Conservation (phyloP, 2,329 filamentous ascomycete genomes). For the Alternaria incomplexa region DNA sequence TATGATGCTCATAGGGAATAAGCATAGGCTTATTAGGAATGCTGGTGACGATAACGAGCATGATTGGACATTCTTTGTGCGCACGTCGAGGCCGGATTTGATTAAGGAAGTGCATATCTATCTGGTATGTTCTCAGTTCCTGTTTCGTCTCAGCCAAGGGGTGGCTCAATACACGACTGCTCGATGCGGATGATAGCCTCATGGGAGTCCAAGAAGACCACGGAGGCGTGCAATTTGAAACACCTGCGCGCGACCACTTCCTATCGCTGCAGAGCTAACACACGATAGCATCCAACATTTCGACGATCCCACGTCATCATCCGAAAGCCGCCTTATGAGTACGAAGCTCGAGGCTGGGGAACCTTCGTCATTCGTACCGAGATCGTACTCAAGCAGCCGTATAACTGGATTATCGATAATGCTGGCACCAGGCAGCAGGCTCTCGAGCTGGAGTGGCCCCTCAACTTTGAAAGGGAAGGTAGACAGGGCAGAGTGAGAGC, state of each 20-base stretch:
- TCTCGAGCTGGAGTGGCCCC: conserved; percentile 50
- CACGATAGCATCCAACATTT: conserved; percentile 51
- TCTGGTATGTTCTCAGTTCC: conserved; percentile 12
- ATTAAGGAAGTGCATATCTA: conserved; percentile 53
- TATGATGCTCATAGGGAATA: conserved; percentile 55
- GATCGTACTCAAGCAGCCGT: conserved; percentile 52
- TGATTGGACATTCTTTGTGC: conserved; percentile 56
- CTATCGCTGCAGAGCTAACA: conserved; percentile 1
- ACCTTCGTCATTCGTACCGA: conserved; percentile 49
- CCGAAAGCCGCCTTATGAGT: conserved; percentile 48
- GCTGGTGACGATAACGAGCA: conserved; percentile 45
- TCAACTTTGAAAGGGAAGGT: conserved; percentile 51
- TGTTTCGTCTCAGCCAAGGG: conserved; percentile 10
- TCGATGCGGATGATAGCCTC: neutral
- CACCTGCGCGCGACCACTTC: neutral
- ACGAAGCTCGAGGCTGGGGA: conserved; percentile 53
- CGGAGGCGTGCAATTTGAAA: neutral
- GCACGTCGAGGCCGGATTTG: conserved; percentile 52
- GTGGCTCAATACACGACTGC: neutral
- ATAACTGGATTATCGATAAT: conserved; percentile 52
- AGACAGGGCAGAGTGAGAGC: conserved; percentile 50
- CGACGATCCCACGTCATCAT: conserved; percentile 45
- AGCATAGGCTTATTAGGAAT: conserved; percentile 40
- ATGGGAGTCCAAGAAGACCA: neutral
- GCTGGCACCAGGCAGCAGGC: conserved; percentile 40